These are phyloP conservation scores for Rutidosis leptorrhynchoides DNA, from an alignment of 129 eudicot genomes.

Conservation along the genomic window DNA sequence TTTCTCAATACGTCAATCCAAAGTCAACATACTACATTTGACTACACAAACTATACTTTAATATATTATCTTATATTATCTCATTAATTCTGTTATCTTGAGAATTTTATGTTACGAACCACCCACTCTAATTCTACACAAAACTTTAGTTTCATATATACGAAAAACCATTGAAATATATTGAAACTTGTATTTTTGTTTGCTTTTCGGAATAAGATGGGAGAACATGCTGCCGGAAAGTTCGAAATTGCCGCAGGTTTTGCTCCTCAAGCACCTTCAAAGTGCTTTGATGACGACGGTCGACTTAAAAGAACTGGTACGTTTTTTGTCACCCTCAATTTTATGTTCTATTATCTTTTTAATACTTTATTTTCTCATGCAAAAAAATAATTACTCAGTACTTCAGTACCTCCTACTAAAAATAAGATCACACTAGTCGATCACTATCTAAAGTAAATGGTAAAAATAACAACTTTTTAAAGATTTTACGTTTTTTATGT, in stretches of 20 bases:
- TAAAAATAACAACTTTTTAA: too few species aligned
- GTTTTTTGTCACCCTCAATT: too few species aligned
- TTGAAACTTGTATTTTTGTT: not conserved
- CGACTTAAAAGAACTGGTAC: constrained; percentile 67
- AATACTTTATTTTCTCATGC: too few species aligned
- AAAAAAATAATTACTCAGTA: too few species aligned
- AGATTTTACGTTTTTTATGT: too few species aligned
- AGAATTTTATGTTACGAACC: not conserved
- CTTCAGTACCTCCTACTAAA: too few species aligned
- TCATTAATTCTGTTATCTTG: too few species aligned
- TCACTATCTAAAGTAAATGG: too few species aligned
- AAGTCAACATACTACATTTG: not conserved
- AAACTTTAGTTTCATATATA: not conserved
- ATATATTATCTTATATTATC: too few species aligned
- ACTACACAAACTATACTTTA: not conserved
- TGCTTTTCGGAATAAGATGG: constrained; percentile 37
- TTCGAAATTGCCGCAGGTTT: constrained; percentile 46
- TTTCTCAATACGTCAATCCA: not conserved
- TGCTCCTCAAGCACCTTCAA: constrained; percentile 43
- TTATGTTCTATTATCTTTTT: too few species aligned
- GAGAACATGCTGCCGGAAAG: constrained; percentile 25
- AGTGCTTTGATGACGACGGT: constrained; percentile 71
- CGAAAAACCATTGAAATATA: not conserved
- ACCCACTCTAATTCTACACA: not conserved
- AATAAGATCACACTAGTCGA: too few species aligned